Evolutionary conservation across 129 eudicot genomes (phyloP).

Genomic region (Ambrosia artemisiifolia): DNA sequence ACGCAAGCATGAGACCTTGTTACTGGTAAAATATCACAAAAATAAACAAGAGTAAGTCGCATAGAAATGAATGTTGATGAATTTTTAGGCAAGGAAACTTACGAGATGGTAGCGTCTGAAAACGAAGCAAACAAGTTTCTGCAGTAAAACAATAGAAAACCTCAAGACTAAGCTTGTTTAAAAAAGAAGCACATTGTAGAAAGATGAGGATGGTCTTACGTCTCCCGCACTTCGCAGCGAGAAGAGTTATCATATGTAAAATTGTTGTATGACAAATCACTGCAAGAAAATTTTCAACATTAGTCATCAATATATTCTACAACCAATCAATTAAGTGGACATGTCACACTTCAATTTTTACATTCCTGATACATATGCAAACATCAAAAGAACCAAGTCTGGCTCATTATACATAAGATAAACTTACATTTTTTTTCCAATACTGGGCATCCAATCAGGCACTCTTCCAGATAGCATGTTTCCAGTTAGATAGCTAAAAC

Average conservation of each 20-base stretch:
- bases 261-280: constrained; percentile 55
- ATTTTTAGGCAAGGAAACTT: constrained; percentile 22
- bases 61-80: not conserved
- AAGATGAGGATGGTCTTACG: constrained; percentile 33
- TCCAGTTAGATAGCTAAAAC: constrained; percentile 38
- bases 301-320: not conserved
- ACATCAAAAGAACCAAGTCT: too few relatives aligned
- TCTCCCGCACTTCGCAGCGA: constrained; percentile 31
- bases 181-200: not conserved
- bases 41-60: not conserved
- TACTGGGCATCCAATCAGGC: constrained; percentile 40
- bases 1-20: constrained; percentile 36
- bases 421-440: constrained; percentile 19
- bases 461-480: constrained; percentile 42
- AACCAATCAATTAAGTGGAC: not conserved
- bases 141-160: constrained; percentile 7
- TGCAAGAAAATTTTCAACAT: constrained; percentile 12
- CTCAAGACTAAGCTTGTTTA: not conserved
- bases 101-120: constrained; percentile 22
- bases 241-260: constrained; percentile 27
- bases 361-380: not conserved
- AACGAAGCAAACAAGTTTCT: constrained; percentile 39
- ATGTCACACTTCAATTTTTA: not conserved
- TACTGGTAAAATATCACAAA: constrained; percentile 11
- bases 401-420: not conserved